Base-by-base conservation (phyloP, 805 yeast genomes). In the Cyberlindnera mrakii region DNA sequence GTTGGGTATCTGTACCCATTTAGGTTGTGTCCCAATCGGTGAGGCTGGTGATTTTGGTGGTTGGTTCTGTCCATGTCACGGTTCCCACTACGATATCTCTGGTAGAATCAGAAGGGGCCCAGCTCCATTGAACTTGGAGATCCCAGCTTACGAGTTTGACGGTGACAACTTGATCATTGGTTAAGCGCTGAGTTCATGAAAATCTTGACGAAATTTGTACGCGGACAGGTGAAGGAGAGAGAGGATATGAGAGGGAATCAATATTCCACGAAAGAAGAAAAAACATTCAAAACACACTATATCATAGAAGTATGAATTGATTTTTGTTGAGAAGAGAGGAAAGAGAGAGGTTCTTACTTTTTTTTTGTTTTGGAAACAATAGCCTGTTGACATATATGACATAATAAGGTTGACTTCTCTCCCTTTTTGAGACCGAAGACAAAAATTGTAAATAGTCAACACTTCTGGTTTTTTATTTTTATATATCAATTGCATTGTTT, bases 61-160 rank as follows among this genome's bases (percentile, higher is more conserved):
- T 68, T 93, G 99, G 99, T 93, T 93, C 91, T 93, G 99, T 73
- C 99, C 99, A 55, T 93, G 99, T 77, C 99, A 95, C 78, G 99
- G 99, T 80, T 91, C 98, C 65, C 99, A 95, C 72, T 93, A 93
- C 73, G 99, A 93, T 74, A 95, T 95, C 74, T 90, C 97, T 52
- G 99, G 99, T 70, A 91, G 99, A 83, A 91, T 93, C 67, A 88
- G 99, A 82, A 91, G 81, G 76, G 99, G 99, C 59, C 99, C 99
- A 59, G 99, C 99, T 66, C 99, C 99, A 64, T 80, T 88, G 70
- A 93, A 93, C 78, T 80, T 93, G 75, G 99, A 93, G 77, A 77
- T 93, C 60, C 99, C 99, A 59, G 75, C 78, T 59, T 93, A 93
- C 68, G 87, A 81, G 57, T 85, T 93, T 65, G 82, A 74, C 43